phyloP scores from a whole-genome alignment of 495 filamentous ascomycete genomes.

The Hypoxylon trugodes region DNA sequence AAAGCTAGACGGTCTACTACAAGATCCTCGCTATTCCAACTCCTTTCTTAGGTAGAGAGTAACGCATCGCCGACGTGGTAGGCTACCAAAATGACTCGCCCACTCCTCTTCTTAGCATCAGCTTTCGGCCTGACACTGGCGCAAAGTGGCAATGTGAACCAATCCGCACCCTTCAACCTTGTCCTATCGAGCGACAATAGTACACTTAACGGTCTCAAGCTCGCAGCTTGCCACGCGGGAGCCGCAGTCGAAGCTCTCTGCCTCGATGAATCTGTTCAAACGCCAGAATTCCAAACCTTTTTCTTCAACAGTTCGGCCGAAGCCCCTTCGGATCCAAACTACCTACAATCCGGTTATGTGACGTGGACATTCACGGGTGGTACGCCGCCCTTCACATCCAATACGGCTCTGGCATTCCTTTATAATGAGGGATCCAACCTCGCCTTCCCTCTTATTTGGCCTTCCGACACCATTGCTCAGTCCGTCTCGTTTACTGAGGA shows the following conservation, averaged over 20 bases:
- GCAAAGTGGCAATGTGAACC: slow-evolving; percentile 27
- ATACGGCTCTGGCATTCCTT: slow-evolving; percentile 26
- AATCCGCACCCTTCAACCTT: slow-evolving; percentile 39
- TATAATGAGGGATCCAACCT: slow-evolving; percentile 37
- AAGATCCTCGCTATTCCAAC: neutral
- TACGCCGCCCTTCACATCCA: slow-evolving; percentile 12
- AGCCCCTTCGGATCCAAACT: slow-evolving; percentile 4
- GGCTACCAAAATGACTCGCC: slow-evolving; percentile 7
- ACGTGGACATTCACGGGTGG: slow-evolving; percentile 36
- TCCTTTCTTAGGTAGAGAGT: neutral
- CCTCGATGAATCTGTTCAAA: neutral
- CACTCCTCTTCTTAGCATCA: slow-evolving; percentile 8
- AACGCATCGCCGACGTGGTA: neutral
- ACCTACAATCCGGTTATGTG: slow-evolving; percentile 17
- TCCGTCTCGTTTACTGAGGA: slow-evolving; percentile 22
- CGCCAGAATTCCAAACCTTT: slow-evolving; percentile 29
- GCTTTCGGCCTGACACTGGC: slow-evolving; percentile 17
- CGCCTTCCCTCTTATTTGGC: slow-evolving; percentile 33
- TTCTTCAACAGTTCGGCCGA: slow-evolving; percentile 33
- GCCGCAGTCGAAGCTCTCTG: slow-evolving; percentile 35
- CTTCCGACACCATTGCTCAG: slow-evolving; percentile 5
- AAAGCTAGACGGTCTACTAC: neutral
- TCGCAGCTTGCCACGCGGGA: slow-evolving; percentile 30
- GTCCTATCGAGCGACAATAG: slow-evolving; percentile 30
- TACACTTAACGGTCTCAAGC: slow-evolving; percentile 27